A percentile compares a stretch with the other conserved stretches of the same genome.
phyloP scores from a whole-genome alignment of 2,329 filamentous ascomycete genomes.

The Rhytidhysteron rufulum region DNA sequence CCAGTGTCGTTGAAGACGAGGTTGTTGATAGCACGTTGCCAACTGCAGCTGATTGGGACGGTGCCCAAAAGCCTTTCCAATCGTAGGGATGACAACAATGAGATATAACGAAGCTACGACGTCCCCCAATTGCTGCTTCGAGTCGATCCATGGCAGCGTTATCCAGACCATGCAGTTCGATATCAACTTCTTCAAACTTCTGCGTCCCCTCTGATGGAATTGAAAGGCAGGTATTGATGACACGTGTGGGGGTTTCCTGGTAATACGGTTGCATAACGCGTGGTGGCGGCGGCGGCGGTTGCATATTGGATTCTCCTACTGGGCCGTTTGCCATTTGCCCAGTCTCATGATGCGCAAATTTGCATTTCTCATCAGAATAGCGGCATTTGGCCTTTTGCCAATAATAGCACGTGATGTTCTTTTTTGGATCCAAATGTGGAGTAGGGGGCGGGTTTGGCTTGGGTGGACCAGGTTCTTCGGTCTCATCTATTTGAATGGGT shows the following conservation, averaged over 20 bases:
- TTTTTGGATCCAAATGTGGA: neutral
- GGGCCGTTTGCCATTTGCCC: slow-evolving; percentile 1
- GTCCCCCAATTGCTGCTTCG: neutral
- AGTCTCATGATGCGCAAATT: slow-evolving; percentile 4
- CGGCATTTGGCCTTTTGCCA: neutral
- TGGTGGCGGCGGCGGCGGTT: no score
- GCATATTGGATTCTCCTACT: no score
- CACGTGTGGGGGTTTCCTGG: neutral
- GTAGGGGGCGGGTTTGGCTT: no score
- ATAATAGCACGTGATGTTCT: slow-evolving; percentile 3
- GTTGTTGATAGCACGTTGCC: neutral
- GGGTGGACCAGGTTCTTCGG: no score
- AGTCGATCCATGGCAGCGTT: neutral
- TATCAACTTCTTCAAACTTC: neutral
- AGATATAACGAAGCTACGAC: neutral
- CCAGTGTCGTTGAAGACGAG: neutral
- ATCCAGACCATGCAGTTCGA: neutral
- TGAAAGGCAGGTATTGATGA: neutral
- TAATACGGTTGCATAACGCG: neutral
- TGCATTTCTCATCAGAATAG: slow-evolving; percentile 1
- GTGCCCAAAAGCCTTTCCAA: neutral
- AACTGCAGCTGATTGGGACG: neutral
- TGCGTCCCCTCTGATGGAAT: neutral
- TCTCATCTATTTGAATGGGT: no score
- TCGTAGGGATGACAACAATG: neutral